phyloP scores from a whole-genome alignment of 805 yeast genomes.

The Maudiozyma serrabonitensis region DNA sequence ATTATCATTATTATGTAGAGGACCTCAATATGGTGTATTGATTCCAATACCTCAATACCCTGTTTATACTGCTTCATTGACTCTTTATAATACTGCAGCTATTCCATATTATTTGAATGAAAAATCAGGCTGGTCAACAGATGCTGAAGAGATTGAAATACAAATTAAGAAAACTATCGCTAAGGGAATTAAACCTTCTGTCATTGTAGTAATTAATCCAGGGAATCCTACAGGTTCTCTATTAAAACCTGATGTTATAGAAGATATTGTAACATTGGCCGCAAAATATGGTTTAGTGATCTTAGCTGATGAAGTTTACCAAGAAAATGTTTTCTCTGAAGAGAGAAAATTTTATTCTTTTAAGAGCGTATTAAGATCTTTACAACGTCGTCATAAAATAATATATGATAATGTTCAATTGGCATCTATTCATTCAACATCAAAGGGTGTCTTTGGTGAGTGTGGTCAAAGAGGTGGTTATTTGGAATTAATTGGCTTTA shows the following conservation, averaged over 20 bases:
- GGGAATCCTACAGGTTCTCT: constrained; percentile 97
- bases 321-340: constrained; percentile 66
- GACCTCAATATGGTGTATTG: constrained; percentile 62
- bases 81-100: constrained; percentile 69
- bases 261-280: constrained; percentile 63
- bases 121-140: constrained; percentile 71
- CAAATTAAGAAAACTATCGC: constrained; percentile 39
- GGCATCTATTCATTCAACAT: constrained; percentile 92
- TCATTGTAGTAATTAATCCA: constrained; percentile 89
- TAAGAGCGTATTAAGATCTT: constrained; percentile 61
- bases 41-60: constrained; percentile 99
- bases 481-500: constrained; percentile 84
- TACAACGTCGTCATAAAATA: constrained; percentile 46
- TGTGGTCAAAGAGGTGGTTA: constrained; percentile 99
- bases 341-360: constrained; percentile 73
- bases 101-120: constrained; percentile 84
- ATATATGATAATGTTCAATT: constrained; percentile 65
- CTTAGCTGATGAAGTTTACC: constrained; percentile 97
- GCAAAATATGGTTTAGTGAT: constrained; percentile 77
- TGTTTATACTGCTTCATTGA: constrained; percentile 83
- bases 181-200: constrained; percentile 55
- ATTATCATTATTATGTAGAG: constrained; percentile 57
- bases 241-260: constrained; percentile 53
- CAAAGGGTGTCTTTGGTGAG: constrained; percentile 95
- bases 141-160: constrained; percentile 50